Evolutionary conservation across 2,329 filamentous ascomycete species (phyloP).

Genomic region (Lachnellula suecica): DNA sequence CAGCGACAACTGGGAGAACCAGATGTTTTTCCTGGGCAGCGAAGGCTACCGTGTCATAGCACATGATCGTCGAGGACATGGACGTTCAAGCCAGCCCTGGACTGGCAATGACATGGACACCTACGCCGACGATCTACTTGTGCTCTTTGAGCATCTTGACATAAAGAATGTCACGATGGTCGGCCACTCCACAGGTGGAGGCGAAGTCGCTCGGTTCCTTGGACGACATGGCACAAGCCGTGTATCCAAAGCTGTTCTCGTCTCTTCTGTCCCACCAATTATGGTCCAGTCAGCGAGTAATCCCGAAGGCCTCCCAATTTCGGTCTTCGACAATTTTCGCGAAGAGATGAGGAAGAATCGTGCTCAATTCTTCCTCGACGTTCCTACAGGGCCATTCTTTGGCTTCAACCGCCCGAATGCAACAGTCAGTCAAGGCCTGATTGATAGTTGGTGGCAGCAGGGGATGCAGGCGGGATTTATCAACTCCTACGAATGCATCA

Average conservation of each 20-base stretch:
- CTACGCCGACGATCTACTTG: slow-evolving; percentile 38
- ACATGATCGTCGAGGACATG: slow-evolving; percentile 39
- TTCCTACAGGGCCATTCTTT: slow-evolving; percentile 37
- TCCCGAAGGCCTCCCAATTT: slow-evolving; percentile 35
- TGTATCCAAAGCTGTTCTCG: slow-evolving; percentile 39
- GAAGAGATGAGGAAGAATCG: slow-evolving; percentile 35
- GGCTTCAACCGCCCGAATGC: slow-evolving; percentile 34
- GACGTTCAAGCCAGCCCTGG: slow-evolving; percentile 41
- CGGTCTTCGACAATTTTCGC: slow-evolving; percentile 39
- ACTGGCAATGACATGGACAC: slow-evolving; percentile 39
- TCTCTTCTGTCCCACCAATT: slow-evolving; percentile 36
- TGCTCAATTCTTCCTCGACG: slow-evolving; percentile 37
- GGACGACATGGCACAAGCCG: slow-evolving; percentile 37
- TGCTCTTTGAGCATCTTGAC: slow-evolving; percentile 37
- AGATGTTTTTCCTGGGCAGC: slow-evolving; percentile 39
- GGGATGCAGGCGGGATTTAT: slow-evolving; percentile 40
- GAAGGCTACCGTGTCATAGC: slow-evolving; percentile 39
- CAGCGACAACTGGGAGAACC: slow-evolving; percentile 39
- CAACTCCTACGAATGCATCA: slow-evolving; percentile 39
- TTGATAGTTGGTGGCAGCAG: slow-evolving; percentile 40
- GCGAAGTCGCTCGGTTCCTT: slow-evolving; percentile 39
- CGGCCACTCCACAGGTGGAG: slow-evolving; percentile 41
- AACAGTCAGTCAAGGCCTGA: slow-evolving; percentile 35
- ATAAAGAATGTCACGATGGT: slow-evolving; percentile 36
- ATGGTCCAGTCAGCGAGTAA: slow-evolving; percentile 36